Conservation (phyloP, 768 basidiomycete species). For the Mycena sanguinolenta region DNA sequence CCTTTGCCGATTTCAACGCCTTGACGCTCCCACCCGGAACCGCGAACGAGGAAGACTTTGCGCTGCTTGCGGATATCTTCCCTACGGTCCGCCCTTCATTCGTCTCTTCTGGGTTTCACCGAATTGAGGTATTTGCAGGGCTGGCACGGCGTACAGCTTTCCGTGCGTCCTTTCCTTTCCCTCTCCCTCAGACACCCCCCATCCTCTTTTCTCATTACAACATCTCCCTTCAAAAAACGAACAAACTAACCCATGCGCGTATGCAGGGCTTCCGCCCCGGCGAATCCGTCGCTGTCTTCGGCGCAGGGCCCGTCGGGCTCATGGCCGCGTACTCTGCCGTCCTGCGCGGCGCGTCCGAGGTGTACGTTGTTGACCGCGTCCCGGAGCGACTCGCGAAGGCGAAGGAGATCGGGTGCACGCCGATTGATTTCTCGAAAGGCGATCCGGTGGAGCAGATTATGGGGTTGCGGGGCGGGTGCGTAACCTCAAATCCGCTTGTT, state of each 20-base stretch:
- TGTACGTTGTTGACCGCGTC: constrained; percentile 70
- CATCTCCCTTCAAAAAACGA: too few relatives aligned
- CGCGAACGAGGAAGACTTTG: constrained; percentile 70
- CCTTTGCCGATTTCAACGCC: constrained; percentile 70
- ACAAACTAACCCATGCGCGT: too few relatives aligned
- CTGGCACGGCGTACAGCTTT: constrained; percentile 66
- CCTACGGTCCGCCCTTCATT: constrained; percentile 56
- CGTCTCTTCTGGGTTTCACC: neutral
- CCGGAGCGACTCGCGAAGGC: constrained; percentile 66
- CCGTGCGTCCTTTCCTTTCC: constrained; percentile 44
- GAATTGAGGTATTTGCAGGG: constrained; percentile 48
- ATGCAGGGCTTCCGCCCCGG: constrained; percentile 66
- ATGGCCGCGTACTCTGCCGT: constrained; percentile 71
- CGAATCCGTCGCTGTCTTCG: constrained; percentile 66
- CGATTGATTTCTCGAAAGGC: constrained; percentile 62
- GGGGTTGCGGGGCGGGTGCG: constrained; percentile 58
- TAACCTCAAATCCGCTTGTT: neutral
- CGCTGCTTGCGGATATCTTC: constrained; percentile 68
- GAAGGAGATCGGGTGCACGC: constrained; percentile 63
- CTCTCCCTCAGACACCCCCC: too few relatives aligned
- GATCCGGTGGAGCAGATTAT: constrained; percentile 65
- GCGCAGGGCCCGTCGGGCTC: constrained; percentile 67
- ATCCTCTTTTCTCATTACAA: too few relatives aligned
- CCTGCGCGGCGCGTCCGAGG: constrained; percentile 64
- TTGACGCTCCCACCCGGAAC: constrained; percentile 64